Conservation (phyloP, 139 green algal species). For the Chlorella sp. region DNA sequence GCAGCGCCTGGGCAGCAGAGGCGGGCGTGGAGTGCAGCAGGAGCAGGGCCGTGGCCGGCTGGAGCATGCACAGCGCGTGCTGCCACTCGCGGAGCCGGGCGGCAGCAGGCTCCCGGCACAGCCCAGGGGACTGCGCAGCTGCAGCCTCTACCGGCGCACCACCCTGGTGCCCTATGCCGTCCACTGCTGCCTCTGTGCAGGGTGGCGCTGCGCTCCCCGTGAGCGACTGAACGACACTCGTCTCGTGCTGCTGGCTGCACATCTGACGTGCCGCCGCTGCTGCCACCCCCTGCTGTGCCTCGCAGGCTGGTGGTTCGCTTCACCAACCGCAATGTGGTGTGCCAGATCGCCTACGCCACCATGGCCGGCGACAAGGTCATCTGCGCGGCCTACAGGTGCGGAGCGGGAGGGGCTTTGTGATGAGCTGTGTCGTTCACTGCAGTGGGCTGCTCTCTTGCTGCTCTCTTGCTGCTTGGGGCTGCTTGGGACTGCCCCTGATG, state of each 20-base stretch:
- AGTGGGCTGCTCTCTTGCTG: too few species aligned
- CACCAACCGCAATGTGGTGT: constrained; percentile 89
- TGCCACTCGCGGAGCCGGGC: neutral
- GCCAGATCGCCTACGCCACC: constrained; percentile 94
- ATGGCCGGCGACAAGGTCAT: constrained; percentile 94
- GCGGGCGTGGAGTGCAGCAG: neutral
- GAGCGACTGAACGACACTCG: too few species aligned
- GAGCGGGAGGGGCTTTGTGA: too few species aligned
- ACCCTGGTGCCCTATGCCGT: too few species aligned
- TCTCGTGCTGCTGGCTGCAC: too few species aligned
- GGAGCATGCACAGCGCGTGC: neutral
- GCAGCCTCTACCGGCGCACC: neutral
- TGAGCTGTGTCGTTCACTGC: too few species aligned
- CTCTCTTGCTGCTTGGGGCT: too few species aligned
- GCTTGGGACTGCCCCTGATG: too few species aligned
- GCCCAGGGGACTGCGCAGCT: neutral
- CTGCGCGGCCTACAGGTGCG: constrained; percentile 77
- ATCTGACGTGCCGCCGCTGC: too few species aligned
- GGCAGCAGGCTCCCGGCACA: neutral
- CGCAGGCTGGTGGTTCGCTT: constrained; percentile 88
- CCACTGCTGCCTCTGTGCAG: neutral
- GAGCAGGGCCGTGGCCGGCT: neutral
- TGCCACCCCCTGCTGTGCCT: too few species aligned
- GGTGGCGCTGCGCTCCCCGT: too few species aligned
- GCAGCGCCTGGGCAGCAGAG: neutral